Evolutionary conservation across 2,329 filamentous ascomycete genomes (phyloP).

Genomic region (Exophiala lecanii-corni): DNA sequence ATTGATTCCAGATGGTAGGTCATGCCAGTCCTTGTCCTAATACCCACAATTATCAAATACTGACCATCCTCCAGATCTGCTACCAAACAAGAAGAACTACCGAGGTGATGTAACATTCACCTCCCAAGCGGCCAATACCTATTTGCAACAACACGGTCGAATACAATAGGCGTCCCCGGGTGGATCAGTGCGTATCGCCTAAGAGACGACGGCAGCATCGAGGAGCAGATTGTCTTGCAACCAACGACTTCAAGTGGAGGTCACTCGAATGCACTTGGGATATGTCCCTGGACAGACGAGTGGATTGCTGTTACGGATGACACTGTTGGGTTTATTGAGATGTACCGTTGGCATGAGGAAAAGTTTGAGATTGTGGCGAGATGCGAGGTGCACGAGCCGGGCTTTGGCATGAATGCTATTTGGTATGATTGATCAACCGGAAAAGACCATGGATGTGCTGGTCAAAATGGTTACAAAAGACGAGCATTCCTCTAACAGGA

Average conservation of each 20-base stretch:
- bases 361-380: constrained; percentile 72
- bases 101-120: constrained; percentile 79
- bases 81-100: constrained; percentile 61
- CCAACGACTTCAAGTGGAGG: constrained; percentile 83
- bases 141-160: constrained; percentile 78
- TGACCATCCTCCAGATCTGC: constrained; percentile 21
- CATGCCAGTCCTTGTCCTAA: too few species aligned
- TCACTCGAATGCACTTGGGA: constrained; percentile 82
- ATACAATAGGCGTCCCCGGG: constrained; percentile 69
- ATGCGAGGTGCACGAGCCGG: constrained; percentile 74
- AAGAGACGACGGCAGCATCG: constrained; percentile 63
- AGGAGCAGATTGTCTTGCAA: constrained; percentile 73
- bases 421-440: constrained; percentile 79
- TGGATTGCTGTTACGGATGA: constrained; percentile 89
- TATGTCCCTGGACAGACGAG: constrained; percentile 78
- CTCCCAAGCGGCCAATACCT: constrained; percentile 67
- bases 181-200: constrained; percentile 80
- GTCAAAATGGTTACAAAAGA: too few species aligned
- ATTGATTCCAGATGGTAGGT: constrained; percentile 70
- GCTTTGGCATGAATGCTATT: constrained; percentile 94
- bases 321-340: constrained; percentile 80
- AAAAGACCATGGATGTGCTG: too few species aligned
- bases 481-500: too few species aligned
- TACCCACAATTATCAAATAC: neutral
- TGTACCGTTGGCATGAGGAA: constrained; percentile 82